These are phyloP conservation scores for cucumber (Cucumis sativus) DNA, from an alignment of 306 rosid species.

Conservation along the genomic window DNA sequence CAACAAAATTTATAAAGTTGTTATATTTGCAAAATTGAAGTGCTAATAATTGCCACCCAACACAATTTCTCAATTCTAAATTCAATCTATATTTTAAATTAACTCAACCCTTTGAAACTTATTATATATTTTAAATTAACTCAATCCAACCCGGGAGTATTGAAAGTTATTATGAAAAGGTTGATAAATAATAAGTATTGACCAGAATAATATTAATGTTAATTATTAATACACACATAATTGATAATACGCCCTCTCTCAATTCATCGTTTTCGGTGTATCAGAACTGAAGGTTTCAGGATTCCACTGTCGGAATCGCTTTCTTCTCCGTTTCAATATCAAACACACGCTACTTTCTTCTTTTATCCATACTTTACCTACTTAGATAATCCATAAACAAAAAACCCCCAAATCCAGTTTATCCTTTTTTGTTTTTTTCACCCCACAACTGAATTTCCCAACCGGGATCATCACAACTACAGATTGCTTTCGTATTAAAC, in stretches of 20 bases:
- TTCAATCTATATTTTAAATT: too few species aligned
- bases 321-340: not conserved
- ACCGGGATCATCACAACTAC: not conserved
- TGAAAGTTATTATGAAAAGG: too few species aligned
- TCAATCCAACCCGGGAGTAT: too few species aligned
- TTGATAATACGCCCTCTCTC: not conserved
- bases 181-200: too few species aligned
- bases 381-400: not conserved
- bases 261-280: conserved; percentile 1
- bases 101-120: too few species aligned
- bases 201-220: too few species aligned
- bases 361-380: not conserved
- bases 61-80: too few species aligned
- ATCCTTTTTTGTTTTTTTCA: not conserved
- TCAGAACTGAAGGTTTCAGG: conserved; percentile 1
- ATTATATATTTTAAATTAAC: too few species aligned
- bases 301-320: not conserved
- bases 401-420: not conserved
- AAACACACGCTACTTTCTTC: not conserved
- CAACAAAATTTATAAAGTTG: too few species aligned
- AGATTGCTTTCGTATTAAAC: not conserved
- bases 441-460: not conserved
- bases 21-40: too few species aligned
- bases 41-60: too few species aligned
- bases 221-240: not conserved